Percentiles rank a stretch among this genome's conserved stretches.
phyloP scores from a whole-genome alignment of 73 alveolate species.

The Blepharisma stoltei region DNA sequence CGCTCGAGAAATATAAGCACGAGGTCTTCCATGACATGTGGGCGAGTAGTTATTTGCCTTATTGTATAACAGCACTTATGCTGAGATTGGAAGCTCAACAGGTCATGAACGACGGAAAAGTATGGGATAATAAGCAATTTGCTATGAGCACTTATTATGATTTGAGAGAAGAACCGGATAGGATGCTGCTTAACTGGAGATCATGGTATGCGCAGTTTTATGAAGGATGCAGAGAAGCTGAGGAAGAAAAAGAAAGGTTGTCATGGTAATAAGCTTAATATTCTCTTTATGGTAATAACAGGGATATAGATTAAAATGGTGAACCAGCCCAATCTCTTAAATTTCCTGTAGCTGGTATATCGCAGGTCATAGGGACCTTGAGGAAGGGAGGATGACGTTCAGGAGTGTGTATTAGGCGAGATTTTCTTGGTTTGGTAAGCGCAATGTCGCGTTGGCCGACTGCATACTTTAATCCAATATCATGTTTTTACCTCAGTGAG shows the following conservation, averaged over 20 bases:
- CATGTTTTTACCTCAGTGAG: no score
- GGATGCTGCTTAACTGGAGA: conserved; percentile 46
- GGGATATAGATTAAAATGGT: no score
- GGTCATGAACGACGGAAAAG: conserved; percentile 36
- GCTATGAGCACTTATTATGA: conserved; percentile 40
- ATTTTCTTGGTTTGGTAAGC: no score
- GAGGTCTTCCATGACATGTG: conserved; percentile 46
- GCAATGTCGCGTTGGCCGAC: no score
- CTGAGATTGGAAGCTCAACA: conserved; percentile 40
- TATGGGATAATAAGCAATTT: conserved; percentile 49
- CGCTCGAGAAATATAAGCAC: conserved; percentile 42
- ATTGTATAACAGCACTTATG: conserved; percentile 42
- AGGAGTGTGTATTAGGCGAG: no score
- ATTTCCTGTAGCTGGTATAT: no score
- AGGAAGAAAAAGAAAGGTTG: conserved; percentile 30
- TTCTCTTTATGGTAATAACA: no score
- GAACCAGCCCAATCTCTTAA: no score
- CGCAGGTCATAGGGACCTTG: no score
- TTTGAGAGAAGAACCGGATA: conserved; percentile 44
- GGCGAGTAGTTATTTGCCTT: conserved; percentile 41
- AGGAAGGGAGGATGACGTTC: no score
- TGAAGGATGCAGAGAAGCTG: conserved; percentile 53
- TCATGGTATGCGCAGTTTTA: conserved; percentile 54
- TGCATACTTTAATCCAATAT: no score
- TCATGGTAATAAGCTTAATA: conserved; percentile 42